Evolutionary conservation across 78 protist genomes (phyloP).

Genomic region (Planoprotostelium fungivorum): DNA sequence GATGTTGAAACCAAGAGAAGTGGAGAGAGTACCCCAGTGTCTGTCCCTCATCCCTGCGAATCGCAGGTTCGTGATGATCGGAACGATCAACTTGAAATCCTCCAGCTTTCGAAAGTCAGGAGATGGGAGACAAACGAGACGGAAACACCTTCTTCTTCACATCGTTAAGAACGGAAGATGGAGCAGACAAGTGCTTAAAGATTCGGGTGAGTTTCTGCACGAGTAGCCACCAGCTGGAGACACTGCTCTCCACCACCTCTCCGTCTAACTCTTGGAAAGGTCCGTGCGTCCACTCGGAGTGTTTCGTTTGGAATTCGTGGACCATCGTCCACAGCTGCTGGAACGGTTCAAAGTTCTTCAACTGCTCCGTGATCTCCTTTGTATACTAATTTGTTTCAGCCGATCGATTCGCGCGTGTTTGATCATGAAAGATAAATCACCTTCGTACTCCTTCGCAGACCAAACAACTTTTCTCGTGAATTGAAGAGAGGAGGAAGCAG

Average conservation of each 20-base stretch:
- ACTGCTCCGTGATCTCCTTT: background rate
- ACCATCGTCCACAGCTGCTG: background rate
- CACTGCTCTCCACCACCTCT: background rate
- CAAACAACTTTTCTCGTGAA: background rate
- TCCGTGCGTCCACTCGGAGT: background rate
- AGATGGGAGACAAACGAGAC: background rate
- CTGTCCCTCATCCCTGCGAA: constrained; percentile 80
- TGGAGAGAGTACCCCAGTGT: constrained; percentile 76
- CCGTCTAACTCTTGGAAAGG: background rate
- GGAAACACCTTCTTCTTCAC: background rate
- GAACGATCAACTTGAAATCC: constrained; percentile 56
- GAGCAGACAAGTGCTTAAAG: background rate
- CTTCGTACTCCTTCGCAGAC: background rate
- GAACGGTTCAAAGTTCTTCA: background rate
- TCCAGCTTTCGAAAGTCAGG: constrained; percentile 26
- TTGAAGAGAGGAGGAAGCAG: background rate
- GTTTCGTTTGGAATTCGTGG: background rate
- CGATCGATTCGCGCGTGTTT: too few relatives aligned
- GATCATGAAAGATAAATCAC: background rate
- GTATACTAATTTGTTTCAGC: background rate
- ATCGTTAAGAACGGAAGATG: background rate
- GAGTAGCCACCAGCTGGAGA: background rate
- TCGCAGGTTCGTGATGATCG: constrained; percentile 80
- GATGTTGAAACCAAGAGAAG: constrained; percentile 22
- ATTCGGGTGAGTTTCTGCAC: background rate